Conservation (phyloP, 176 grass and related monocot species). For the Triticum timopheevii region DNA sequence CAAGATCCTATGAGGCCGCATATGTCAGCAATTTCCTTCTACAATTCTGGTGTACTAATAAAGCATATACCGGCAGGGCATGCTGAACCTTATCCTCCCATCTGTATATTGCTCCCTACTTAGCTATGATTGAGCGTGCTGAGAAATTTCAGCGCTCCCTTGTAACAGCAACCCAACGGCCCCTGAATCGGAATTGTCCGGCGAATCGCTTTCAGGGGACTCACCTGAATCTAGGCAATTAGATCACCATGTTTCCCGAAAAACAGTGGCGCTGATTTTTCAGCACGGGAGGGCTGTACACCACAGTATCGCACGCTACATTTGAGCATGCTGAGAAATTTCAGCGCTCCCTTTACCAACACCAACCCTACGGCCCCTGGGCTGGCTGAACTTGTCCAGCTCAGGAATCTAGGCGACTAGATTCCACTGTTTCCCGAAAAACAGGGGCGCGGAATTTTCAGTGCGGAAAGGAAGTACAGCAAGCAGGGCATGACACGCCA, state of each 20-base stretch:
- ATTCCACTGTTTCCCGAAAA: background rate
- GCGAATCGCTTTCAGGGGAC: background rate
- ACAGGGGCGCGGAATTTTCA: background rate
- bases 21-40: background rate
- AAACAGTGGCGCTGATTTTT: background rate
- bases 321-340: background rate
- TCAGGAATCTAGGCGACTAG: background rate
- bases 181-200: background rate
- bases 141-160: background rate
- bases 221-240: background rate
- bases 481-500: background rate
- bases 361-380: background rate
- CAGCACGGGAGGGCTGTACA: background rate
- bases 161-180: background rate
- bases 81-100: background rate
- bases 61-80: background rate
- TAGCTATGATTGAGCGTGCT: background rate
- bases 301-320: background rate
- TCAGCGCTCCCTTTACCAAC: background rate
- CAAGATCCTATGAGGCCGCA: background rate
- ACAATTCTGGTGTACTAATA: background rate
- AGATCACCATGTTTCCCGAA: background rate
- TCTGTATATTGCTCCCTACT: background rate
- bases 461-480: background rate
- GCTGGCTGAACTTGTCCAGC: background rate